Evolutionary conservation across 805 yeast species (phyloP).

Genomic region (Starmerella cellae): DNA sequence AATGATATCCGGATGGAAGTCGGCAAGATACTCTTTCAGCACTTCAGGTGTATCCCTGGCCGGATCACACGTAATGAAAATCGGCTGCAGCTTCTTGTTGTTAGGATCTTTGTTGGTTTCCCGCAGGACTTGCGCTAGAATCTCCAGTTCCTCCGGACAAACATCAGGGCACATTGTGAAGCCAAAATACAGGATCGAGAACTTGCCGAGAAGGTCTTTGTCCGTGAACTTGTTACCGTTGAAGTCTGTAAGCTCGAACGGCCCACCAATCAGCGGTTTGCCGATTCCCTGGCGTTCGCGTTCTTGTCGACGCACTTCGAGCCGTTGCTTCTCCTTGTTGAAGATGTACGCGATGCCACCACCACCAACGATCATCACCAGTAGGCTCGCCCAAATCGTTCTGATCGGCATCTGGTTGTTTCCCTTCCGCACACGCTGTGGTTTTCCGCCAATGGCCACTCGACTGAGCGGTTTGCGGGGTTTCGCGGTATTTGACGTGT

Average conservation of each 20-base stretch:
- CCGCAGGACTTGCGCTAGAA: constrained; percentile 61
- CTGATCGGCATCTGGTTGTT: constrained; percentile 34
- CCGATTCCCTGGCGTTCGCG: constrained; percentile 82
- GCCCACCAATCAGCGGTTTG: constrained; percentile 86
- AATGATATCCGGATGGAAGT: constrained; percentile 77
- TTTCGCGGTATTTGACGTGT: constrained; percentile 10
- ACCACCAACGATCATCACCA: constrained; percentile 54
- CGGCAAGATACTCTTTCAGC: constrained; percentile 64
- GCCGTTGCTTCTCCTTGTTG: constrained; percentile 58
- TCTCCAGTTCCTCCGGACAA: constrained; percentile 95
- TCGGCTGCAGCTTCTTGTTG: constrained; percentile 46
- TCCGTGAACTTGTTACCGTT: constrained; percentile 66
- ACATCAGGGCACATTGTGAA: constrained; percentile 97
- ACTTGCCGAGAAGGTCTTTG: constrained; percentile 60
- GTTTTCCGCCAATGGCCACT: constrained; percentile 57
- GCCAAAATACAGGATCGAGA: constrained; percentile 84
- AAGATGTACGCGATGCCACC: constrained; percentile 60
- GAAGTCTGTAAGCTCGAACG: constrained; percentile 59
- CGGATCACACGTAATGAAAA: constrained; percentile 94
- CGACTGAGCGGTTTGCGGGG: constrained; percentile 59
- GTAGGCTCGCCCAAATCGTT: constrained; percentile 58
- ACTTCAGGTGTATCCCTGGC: constrained; percentile 85
- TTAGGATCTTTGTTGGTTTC: constrained; percentile 36
- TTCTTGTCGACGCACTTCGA: constrained; percentile 62
- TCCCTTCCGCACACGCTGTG: constrained; percentile 31